A percentile compares a stretch with the other conserved stretches of the same genome.
These are phyloP conservation scores for Colletotrichum sublineola DNA, from an alignment of 2,329 filamentous ascomycete genomes.

Conservation along the genomic window DNA sequence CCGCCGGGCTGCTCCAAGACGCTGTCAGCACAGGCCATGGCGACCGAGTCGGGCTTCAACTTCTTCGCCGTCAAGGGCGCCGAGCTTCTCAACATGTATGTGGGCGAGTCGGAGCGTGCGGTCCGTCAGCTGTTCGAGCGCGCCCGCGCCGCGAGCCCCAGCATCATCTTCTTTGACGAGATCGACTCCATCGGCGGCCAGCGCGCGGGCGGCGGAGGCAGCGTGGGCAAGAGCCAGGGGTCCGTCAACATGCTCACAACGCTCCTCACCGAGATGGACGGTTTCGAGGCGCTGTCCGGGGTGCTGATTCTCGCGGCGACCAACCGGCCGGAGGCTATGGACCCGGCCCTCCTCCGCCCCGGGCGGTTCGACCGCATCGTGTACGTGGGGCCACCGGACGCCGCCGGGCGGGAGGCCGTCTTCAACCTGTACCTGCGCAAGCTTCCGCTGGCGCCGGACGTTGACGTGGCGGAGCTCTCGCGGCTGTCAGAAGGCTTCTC, in stretches of 20 bases:
- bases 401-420: constrained; percentile 80
- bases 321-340: constrained; percentile 88
- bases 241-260: constrained; percentile 90
- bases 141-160: constrained; percentile 83
- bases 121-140: constrained; percentile 88
- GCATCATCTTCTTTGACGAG: constrained; percentile 97
- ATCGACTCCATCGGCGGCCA: constrained; percentile 85
- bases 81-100: constrained; percentile 96
- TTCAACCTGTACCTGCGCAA: constrained; percentile 75
- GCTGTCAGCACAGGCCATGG: constrained; percentile 89
- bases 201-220: constrained; percentile 61
- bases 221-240: constrained; percentile 50
- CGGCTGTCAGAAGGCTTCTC: constrained; percentile 80
- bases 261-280: constrained; percentile 94
- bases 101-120: constrained; percentile 91
- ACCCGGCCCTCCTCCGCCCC: constrained; percentile 86
- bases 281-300: constrained; percentile 85
- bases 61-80: constrained; percentile 96
- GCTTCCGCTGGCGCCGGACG: constrained; percentile 70
- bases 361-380: constrained; percentile 88
- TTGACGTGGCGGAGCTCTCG: constrained; percentile 76
- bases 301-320: constrained; percentile 93
- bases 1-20: constrained; percentile 97
- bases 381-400: constrained; percentile 86
- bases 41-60: constrained; percentile 90